Conservation (phyloP, 768 basidiomycete genomes). For the Cantharellus anzutake region DNA sequence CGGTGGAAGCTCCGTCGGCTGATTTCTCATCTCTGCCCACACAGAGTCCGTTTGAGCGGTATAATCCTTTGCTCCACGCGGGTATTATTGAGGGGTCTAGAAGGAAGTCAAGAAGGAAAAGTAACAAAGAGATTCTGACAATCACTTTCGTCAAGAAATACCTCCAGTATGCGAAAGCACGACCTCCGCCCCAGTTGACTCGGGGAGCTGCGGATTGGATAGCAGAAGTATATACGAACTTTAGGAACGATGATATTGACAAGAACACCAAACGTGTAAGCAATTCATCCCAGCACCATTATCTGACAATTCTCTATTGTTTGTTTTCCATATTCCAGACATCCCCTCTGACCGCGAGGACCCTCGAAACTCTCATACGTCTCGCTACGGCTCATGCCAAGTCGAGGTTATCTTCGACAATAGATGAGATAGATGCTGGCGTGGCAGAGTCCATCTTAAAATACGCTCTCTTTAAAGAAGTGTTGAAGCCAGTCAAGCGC, state of each 20-base stretch:
- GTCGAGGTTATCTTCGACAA: conserved; percentile 68
- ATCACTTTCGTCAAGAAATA: conserved; percentile 96
- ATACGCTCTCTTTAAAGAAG: conserved; percentile 95
- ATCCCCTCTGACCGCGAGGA: conserved; percentile 92
- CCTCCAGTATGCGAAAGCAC: conserved; percentile 90
- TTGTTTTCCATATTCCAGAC: conserved; percentile 35
- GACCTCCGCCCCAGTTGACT: conserved; percentile 65
- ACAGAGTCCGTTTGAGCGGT: conserved; percentile 40
- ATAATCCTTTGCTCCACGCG: conserved; percentile 44
- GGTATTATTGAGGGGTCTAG: conserved; percentile 45
- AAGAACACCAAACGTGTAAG: conserved; percentile 62
- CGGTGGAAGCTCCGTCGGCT: conserved; percentile 60
- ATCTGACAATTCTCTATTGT: conserved; percentile 1
- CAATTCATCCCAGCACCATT: conserved; percentile 14
- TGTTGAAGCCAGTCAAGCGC: conserved; percentile 55
- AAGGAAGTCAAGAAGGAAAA: conserved; percentile 24
- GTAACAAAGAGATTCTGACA: conserved; percentile 66
- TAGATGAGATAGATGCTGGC: conserved; percentile 68
- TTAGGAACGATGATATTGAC: conserved; percentile 85
- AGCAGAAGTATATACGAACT: conserved; percentile 73
- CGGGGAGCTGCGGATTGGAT: conserved; percentile 91
- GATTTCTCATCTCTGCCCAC: conserved; percentile 18
- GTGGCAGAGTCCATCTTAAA: conserved; percentile 91
- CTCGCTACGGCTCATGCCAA: conserved; percentile 97
- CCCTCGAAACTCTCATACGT: conserved; percentile 95